Percentiles rank a stretch among this genome's conserved stretches.
Evolutionary conservation across 1,139 yeast genomes (phyloP).

Genomic region (Diutina mesorugosa): DNA sequence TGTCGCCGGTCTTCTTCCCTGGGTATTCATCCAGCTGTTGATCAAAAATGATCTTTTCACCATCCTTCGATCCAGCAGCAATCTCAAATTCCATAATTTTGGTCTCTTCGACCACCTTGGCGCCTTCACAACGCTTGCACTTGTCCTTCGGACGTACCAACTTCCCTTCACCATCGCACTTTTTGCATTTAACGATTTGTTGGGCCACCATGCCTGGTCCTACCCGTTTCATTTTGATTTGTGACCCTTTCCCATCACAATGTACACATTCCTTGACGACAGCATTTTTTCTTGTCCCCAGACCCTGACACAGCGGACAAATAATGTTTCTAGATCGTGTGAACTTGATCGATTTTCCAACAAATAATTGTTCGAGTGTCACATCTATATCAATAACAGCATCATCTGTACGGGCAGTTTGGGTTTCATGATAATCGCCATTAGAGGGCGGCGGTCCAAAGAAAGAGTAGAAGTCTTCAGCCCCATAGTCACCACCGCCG

Average conservation of each 20-base stretch:
- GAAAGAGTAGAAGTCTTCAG: conserved; percentile 64
- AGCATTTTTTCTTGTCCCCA: conserved; percentile 60
- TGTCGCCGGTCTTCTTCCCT: conserved; percentile 70
- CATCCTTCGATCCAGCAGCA: conserved; percentile 54
- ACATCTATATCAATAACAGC: conserved; percentile 54
- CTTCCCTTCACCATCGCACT: conserved; percentile 66
- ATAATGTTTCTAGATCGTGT: conserved; percentile 61
- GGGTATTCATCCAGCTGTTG: conserved; percentile 74
- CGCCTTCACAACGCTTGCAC: conserved; percentile 70
- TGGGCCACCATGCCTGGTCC: conserved; percentile 71
- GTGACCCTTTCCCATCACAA: conserved; percentile 67
- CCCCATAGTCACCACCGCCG: conserved; percentile 24
- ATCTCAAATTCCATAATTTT: conserved; percentile 71
- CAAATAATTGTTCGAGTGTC: conserved; percentile 63
- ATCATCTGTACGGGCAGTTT: conserved; percentile 39
- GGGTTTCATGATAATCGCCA: conserved; percentile 24
- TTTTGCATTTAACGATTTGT: conserved; percentile 48
- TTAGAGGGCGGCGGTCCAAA: conserved; percentile 16
- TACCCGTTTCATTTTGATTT: conserved; percentile 46
- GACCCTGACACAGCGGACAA: conserved; percentile 62
- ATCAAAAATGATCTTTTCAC: conserved; percentile 46
- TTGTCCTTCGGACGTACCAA: conserved; percentile 51
- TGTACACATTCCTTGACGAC: conserved; percentile 40
- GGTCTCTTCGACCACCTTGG: conserved; percentile 48
- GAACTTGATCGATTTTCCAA: conserved; percentile 71